A percentile compares a stretch with the other conserved stretches of the same genome.
These are phyloP conservation scores for Xylaria bambusicola DNA, from an alignment of 495 filamentous ascomycete species.

Conservation along the genomic window DNA sequence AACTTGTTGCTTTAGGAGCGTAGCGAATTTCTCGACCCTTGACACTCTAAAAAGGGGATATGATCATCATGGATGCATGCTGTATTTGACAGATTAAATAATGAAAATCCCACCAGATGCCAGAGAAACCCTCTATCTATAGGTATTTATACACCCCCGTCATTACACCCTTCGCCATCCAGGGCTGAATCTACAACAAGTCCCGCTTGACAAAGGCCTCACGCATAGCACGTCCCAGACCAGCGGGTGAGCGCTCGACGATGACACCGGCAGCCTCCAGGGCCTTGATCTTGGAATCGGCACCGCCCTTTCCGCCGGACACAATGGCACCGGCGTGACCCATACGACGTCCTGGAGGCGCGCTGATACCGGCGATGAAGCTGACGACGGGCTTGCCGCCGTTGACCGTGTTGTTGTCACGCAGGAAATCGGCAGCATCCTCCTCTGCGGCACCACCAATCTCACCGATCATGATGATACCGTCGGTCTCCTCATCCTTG, in stretches of 20 bases:
- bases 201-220: constrained; percentile 95
- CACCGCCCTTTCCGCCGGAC: constrained; percentile 93
- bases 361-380: constrained; percentile 98
- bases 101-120: constrained; percentile 16
- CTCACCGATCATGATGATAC: constrained; percentile 99
- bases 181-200: constrained; percentile 66
- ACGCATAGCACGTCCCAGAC: constrained; percentile 87
- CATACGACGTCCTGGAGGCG: constrained; percentile 95
- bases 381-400: constrained; percentile 86
- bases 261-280: constrained; percentile 91
- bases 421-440: constrained; percentile 95
- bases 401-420: constrained; percentile 82
- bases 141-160: constrained; percentile 18
- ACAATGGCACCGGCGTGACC: constrained; percentile 98
- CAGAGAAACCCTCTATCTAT: constrained; percentile 19
- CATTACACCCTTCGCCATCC: not conserved
- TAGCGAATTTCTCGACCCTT: no score
- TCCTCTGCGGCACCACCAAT: constrained; percentile 97
- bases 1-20: no score
- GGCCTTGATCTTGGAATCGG: constrained; percentile 95
- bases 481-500: constrained; percentile 93
- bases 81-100: constrained; percentile 11
- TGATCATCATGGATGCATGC: constrained; percentile 2
- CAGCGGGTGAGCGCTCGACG: constrained; percentile 92
- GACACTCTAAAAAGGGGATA: not conserved